Conservation (phyloP, 257 asterid genomes). For the Misopates orontium region DNA sequence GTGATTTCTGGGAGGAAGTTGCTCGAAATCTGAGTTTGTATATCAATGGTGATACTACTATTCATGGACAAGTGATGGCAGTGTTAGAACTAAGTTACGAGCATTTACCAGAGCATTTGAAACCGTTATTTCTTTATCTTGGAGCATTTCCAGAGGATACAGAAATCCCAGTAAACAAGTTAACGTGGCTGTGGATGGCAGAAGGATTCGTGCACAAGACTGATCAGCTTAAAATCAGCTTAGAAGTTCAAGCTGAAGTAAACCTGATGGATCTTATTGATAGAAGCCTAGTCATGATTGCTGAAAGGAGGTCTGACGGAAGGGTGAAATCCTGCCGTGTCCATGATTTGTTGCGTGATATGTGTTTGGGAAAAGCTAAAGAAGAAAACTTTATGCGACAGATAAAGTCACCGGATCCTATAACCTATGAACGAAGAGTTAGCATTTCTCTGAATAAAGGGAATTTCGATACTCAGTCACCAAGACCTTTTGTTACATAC, state of each 20-base stretch:
- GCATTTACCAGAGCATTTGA: background rate
- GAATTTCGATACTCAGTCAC: background rate
- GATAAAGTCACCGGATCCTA: background rate
- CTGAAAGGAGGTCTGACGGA: background rate
- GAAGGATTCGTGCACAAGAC: background rate
- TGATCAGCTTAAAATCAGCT: background rate
- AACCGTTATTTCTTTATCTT: constrained; percentile 4
- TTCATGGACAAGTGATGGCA: background rate
- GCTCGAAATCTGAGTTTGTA: background rate
- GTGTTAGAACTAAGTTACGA: constrained; percentile 6
- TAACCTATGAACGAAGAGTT: background rate
- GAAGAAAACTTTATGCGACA: too few relatives aligned
- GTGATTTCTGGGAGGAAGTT: constrained; percentile 7
- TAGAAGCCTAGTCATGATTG: constrained; percentile 2
- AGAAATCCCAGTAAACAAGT: background rate
- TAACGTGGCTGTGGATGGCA: background rate
- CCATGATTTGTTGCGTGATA: too few relatives aligned
- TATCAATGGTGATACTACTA: background rate
- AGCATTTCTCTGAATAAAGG: background rate
- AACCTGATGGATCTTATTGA: too few relatives aligned
- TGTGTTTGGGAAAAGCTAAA: too few relatives aligned
- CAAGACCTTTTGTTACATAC: too few relatives aligned
- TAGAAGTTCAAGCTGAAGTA: background rate
- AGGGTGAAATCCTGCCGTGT: background rate
- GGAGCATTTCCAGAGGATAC: background rate